These are phyloP conservation scores for Colletotrichum spaethianum DNA, from an alignment of 2,329 filamentous ascomycete species.

Conservation along the genomic window DNA sequence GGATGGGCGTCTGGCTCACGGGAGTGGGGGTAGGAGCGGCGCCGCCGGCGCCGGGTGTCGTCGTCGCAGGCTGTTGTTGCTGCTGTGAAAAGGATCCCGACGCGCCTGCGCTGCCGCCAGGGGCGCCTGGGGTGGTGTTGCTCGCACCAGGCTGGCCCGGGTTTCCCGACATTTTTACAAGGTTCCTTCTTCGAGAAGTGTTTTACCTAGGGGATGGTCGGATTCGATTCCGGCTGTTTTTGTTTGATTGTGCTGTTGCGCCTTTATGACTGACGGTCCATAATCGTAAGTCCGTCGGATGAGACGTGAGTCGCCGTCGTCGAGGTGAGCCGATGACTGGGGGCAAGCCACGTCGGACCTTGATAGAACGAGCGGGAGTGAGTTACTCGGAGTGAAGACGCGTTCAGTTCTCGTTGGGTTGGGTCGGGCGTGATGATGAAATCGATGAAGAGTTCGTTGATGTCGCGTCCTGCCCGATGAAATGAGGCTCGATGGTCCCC, in stretches of 20 bases:
- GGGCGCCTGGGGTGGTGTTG: conserved; percentile 23
- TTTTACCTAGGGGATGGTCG: neutral
- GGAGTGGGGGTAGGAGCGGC: conserved; percentile 49
- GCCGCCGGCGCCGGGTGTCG: conserved; percentile 41
- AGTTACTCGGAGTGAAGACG: neutral
- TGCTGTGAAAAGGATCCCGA: conserved; percentile 32
- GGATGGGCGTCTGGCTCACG: conserved; percentile 44
- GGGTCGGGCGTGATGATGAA: neutral
- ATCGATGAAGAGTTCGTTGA: conserved; percentile 28
- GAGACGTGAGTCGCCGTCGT: neutral
- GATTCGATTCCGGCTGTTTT: neutral
- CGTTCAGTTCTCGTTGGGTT: neutral
- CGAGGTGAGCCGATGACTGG: neutral
- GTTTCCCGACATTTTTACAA: conserved; percentile 30
- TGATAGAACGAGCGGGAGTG: too few species aligned
- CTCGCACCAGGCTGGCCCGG: conserved; percentile 28
- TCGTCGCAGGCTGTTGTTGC: conserved; percentile 25
- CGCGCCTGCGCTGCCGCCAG: conserved; percentile 23
- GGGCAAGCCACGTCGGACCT: neutral
- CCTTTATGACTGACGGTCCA: conserved; percentile 10
- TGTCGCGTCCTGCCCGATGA: conserved; percentile 28
- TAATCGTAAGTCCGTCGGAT: neutral
- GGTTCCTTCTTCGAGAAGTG: neutral
- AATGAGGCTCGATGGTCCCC: conserved; percentile 28
- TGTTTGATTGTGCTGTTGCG: neutral